A percentile compares a stretch with the other conserved stretches of the same genome.
phyloP scores from a whole-genome alignment of 805 yeast genomes.

The Spathaspora sp. region DNA sequence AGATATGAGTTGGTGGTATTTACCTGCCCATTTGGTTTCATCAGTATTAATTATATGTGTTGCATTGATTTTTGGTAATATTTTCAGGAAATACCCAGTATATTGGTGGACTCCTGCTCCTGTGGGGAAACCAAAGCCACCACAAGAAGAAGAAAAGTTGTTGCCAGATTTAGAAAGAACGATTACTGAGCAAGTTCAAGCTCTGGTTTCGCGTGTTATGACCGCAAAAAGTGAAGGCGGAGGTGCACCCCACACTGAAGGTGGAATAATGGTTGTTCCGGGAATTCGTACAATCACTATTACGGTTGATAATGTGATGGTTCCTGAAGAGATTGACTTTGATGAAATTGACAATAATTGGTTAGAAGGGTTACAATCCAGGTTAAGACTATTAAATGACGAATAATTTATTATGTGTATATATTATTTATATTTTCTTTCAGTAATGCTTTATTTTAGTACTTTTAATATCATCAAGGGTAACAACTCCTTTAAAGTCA shows the following conservation, averaged over 20 bases:
- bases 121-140: conserved; percentile 9
- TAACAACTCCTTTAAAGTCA: conserved; percentile 9
- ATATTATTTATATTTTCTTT: background rate
- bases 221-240: background rate
- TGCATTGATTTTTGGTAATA: conserved; percentile 52
- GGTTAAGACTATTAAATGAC: conserved; percentile 4
- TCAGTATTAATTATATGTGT: conserved; percentile 45
- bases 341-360: conserved; percentile 24
- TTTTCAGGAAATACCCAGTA: conserved; percentile 50
- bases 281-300: conserved; percentile 14
- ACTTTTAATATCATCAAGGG: conserved; percentile 14
- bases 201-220: background rate
- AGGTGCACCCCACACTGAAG: background rate
- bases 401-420: background rate
- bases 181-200: background rate
- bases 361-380: conserved; percentile 19
- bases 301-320: conserved; percentile 9
- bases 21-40: conserved; percentile 52
- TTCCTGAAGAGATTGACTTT: conserved; percentile 22
- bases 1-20: conserved; percentile 61
- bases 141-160: background rate
- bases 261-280: background rate
- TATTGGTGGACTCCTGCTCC: conserved; percentile 55
- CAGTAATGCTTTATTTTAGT: background rate
- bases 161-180: background rate